These are phyloP conservation scores for Vigna trinervia DNA, from an alignment of 306 rosid species.

Conservation along the genomic window DNA sequence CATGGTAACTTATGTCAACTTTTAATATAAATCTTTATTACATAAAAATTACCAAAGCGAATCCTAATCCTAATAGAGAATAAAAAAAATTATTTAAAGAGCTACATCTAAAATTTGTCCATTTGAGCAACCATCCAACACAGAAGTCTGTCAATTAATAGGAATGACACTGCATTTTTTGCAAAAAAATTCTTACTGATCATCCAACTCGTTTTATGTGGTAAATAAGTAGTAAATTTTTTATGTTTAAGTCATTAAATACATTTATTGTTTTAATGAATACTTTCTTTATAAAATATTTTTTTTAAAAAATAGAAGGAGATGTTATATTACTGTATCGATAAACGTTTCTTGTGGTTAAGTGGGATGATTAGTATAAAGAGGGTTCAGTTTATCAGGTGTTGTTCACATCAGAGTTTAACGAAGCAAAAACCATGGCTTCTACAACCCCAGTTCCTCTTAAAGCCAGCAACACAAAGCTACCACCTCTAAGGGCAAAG, in stretches of 20 bases:
- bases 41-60: not conserved
- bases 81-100: not conserved
- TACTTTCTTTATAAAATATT: not conserved
- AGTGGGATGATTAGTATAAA: not conserved
- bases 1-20: not conserved
- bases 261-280: not conserved
- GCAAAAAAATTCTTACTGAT: not conserved
- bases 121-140: not conserved
- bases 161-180: not conserved
- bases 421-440: constrained; percentile 16
- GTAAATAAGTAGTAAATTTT: not conserved
- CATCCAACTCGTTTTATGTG: not conserved
- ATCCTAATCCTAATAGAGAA: not conserved
- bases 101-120: not conserved
- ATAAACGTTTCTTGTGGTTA: not conserved
- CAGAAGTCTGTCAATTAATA: not conserved
- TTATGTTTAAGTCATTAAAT: not conserved
- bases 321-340: not conserved
- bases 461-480: not conserved
- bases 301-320: not conserved
- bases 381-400: not conserved
- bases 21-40: not conserved
- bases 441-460: not conserved
- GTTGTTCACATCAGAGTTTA: not conserved
- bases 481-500: not conserved